These are phyloP conservation scores for Globomyces sp. DNA, from an alignment of 371 early-diverging fungal species.

Conservation along the genomic window DNA sequence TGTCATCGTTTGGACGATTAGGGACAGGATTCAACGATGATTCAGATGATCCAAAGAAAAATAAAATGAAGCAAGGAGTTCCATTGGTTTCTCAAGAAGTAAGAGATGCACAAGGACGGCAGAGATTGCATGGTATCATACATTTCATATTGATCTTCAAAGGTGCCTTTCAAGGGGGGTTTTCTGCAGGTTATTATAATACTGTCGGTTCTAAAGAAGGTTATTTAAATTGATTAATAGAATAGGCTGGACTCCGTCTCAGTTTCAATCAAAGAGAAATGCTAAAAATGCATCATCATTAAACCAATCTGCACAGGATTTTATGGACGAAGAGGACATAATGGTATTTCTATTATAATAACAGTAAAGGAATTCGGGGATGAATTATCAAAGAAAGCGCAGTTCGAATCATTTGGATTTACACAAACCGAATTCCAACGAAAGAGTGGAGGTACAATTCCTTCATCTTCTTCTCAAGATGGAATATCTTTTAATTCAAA, in stretches of 20 bases:
- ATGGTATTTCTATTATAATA: too few species aligned
- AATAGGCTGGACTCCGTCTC: constrained; percentile 62
- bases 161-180: constrained; percentile 88
- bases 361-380: constrained; percentile 34
- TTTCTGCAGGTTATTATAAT: constrained; percentile 91
- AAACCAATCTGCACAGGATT: constrained; percentile 68
- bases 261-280: constrained; percentile 59
- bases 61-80: background rate
- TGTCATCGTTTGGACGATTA: too few species aligned
- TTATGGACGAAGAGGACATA: constrained; percentile 91
- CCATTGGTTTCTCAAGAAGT: background rate
- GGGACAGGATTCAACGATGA: too few species aligned
- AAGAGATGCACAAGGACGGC: constrained; percentile 54
- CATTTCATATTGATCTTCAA: too few species aligned
- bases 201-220: constrained; percentile 96
- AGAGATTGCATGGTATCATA: constrained; percentile 75
- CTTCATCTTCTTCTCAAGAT: too few species aligned
- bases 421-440: background rate
- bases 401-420: background rate
- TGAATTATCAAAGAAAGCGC: background rate
- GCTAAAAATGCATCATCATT: constrained; percentile 22
- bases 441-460: background rate
- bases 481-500: constrained; percentile 11
- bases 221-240: constrained; percentile 18
- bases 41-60: too few species aligned